Percentiles rank a stretch among this genome's conserved stretches.
These are phyloP conservation scores for Mycena alexandri DNA, from an alignment of 768 basidiomycete species.

Conservation along the genomic window DNA sequence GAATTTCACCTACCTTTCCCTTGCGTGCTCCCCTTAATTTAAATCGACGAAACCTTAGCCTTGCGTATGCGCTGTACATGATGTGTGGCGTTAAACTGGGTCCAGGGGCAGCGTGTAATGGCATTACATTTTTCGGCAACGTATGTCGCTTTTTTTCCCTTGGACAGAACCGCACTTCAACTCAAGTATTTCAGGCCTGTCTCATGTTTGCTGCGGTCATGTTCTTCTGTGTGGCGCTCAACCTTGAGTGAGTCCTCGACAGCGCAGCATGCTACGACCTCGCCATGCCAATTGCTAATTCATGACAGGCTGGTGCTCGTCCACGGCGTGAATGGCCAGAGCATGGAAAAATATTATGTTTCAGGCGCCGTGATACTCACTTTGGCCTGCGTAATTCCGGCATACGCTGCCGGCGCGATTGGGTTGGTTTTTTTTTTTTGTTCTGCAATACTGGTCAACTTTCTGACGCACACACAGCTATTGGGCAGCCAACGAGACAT, in stretches of 20 bases:
- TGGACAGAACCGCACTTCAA: background rate
- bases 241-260: slow-evolving; percentile 8
- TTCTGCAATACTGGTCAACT: background rate
- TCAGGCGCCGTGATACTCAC: background rate
- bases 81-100: background rate
- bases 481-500: slow-evolving; percentile 1
- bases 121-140: slow-evolving; percentile 12
- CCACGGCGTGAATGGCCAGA: slow-evolving; percentile 19
- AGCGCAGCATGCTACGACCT: too few relatives aligned
- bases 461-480: background rate
- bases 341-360: slow-evolving; percentile 31
- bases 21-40: background rate
- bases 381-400: slow-evolving; percentile 1
- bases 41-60: background rate
- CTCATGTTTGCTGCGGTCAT: slow-evolving; percentile 12
- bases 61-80: background rate
- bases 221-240: slow-evolving; percentile 22
- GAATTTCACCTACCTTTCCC: background rate
- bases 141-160: background rate
- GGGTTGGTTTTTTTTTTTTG: slow-evolving; percentile 4
- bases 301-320: slow-evolving; percentile 15
- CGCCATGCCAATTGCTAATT: background rate
- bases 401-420: slow-evolving; percentile 23
- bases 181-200: slow-evolving; percentile 4
- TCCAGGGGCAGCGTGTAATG: slow-evolving; percentile 9